Conservation (phyloP, 441 rosid species). For the Daphne laureola region DNA sequence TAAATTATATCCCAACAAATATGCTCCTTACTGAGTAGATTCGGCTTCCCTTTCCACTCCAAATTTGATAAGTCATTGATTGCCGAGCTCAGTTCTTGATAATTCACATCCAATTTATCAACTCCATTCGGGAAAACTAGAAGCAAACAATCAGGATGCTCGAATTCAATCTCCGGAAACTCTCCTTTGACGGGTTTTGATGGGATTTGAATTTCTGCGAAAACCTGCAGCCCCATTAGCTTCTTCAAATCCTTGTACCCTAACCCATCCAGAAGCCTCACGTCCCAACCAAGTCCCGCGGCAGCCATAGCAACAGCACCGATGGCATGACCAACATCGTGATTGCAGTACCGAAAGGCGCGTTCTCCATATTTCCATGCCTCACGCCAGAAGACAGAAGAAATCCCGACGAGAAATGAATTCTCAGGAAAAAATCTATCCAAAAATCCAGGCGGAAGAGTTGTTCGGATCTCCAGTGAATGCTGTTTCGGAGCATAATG, state of each 20-base stretch:
- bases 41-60: constrained; percentile 67
- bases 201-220: constrained; percentile 36
- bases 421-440: constrained; percentile 34
- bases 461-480: constrained; percentile 63
- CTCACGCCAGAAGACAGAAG: constrained; percentile 86
- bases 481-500: constrained; percentile 82
- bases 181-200: constrained; percentile 41
- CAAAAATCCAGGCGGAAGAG: constrained; percentile 36
- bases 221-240: constrained; percentile 46
- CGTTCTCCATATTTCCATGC: constrained; percentile 96
- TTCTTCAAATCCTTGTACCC: constrained; percentile 50
- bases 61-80: constrained; percentile 29
- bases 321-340: constrained; percentile 81
- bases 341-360: constrained; percentile 77
- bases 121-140: constrained; percentile 60
- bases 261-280: constrained; percentile 75
- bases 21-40: constrained; percentile 66
- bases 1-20: constrained; percentile 73
- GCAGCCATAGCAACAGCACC: constrained; percentile 72
- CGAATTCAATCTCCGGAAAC: constrained; percentile 55
- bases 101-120: constrained; percentile 32
- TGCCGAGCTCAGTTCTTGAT: constrained; percentile 34
- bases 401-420: constrained; percentile 57
- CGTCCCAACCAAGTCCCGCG: constrained; percentile 79
- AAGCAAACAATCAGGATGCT: constrained; percentile 82